Evolutionary conservation across 2,329 filamentous ascomycete species (phyloP), one percentile per base, ranked within the genome.

Genomic region (Coccinonectria pachysandricola): DNA sequence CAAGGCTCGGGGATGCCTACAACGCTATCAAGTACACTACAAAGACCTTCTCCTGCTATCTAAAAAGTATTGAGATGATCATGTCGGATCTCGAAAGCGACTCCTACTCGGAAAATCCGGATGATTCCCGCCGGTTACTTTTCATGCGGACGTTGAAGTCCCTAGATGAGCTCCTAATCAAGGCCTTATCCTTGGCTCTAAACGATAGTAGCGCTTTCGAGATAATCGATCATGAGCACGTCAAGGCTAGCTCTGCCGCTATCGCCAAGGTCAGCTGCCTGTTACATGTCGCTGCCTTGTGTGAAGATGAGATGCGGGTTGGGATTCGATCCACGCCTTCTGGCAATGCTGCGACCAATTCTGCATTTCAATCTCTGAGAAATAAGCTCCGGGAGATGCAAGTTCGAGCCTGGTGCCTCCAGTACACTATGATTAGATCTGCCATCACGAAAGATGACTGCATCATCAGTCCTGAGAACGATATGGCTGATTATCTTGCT

Each of bases 1-100:
- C 81, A 35, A 76, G 85, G 26, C 68, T 98, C n/a, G 78, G 84
- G 19, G 81, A 91, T 37, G 88, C 91, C 1, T 98, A 98, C 46
- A 69, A 76, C 27, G 72, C 71, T 6, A 93, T 98, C 34, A 72
- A 81, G 6, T 94, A 95, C 44, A 62, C 73, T 1, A 86, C 88
- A 0, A 95, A 94, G 52, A 77, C 91, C 9, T 75, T 95, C 15
- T 92, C 83, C 1, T 96, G 87, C 53, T 73, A 83, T 34, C 62
- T 98, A 15, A 79, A 81, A 40, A 84, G 82, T 39, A 83, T 96
- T 24, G 84, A 92, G 49, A 79, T 87, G 43, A 72, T 96, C 12
- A 64, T 91, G 3, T 62, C 62, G 12, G 69, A 74, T 34, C 56
- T 75, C 18, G 65, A 68, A 31, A 54, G 60, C 12, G 80, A 91